Conservation (phyloP, 148 eudicot species). For the Salicornia ramosissima region DNA sequence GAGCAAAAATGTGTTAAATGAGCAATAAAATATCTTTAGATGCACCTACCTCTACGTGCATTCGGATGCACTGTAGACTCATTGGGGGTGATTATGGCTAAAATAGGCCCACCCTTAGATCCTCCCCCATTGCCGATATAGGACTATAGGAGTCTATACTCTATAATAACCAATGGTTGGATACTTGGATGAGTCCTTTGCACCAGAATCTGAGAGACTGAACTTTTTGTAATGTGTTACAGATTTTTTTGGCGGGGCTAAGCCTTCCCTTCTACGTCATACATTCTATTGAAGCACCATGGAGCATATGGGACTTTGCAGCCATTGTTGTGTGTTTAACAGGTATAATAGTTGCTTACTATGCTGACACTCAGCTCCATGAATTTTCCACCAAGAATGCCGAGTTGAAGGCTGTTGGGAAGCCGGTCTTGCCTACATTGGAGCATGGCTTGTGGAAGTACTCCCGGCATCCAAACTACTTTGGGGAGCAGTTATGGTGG, state of each 20-base stretch:
- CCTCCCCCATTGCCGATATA: too few species aligned
- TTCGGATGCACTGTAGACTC: too few species aligned
- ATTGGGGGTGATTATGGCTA: too few species aligned
- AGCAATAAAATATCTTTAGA: too few species aligned
- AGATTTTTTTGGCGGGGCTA: constrained; percentile 72
- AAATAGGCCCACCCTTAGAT: too few species aligned
- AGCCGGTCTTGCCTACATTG: constrained; percentile 45
- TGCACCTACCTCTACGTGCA: too few species aligned
- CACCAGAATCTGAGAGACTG: neutral
- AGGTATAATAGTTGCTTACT: constrained; percentile 57
- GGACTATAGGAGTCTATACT: too few species aligned
- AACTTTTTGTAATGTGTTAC: constrained; percentile 16
- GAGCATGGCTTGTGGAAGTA: constrained; percentile 77
- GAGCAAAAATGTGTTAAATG: too few species aligned
- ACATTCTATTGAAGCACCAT: constrained; percentile 52
- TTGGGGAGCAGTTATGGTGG: constrained; percentile 99
- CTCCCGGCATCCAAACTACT: constrained; percentile 89
- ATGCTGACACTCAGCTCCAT: constrained; percentile 81
- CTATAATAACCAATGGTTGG: too few species aligned
- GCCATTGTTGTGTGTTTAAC: constrained; percentile 51
- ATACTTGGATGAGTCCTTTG: constrained; percentile 5
- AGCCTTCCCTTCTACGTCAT: constrained; percentile 66
- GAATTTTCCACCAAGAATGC: constrained; percentile 45
- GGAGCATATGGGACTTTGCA: constrained; percentile 55
- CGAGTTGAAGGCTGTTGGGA: constrained; percentile 43